phyloP scores from a whole-genome alignment of 2,329 filamentous ascomycete genomes.

The Thelonectria blattea region DNA sequence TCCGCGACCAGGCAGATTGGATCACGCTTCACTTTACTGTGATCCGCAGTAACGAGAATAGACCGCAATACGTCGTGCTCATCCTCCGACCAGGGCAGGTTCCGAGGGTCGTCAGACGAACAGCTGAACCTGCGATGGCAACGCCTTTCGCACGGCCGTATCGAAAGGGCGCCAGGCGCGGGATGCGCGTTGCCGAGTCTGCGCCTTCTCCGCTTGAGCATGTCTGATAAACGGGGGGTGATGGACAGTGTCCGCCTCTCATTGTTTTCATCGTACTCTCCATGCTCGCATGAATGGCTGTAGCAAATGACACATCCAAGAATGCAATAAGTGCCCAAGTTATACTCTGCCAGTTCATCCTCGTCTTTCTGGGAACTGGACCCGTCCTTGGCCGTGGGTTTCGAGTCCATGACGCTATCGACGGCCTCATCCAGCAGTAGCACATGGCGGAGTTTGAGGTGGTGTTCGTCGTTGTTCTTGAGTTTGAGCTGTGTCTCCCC shows the following conservation, averaged over 20 bases:
- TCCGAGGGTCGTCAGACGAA: slow-evolving; percentile 7
- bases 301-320: slow-evolving; percentile 65
- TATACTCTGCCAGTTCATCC: slow-evolving; percentile 52
- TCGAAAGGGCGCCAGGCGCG: slow-evolving; percentile 25
- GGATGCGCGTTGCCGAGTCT: slow-evolving; percentile 7
- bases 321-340: slow-evolving; percentile 60
- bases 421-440: slow-evolving; percentile 60
- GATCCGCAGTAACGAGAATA: slow-evolving; percentile 50
- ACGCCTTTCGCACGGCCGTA: slow-evolving; percentile 45
- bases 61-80: slow-evolving; percentile 56
- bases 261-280: slow-evolving; percentile 61
- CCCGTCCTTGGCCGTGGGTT: slow-evolving; percentile 57
- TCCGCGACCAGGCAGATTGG: slow-evolving; percentile 58
- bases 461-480: slow-evolving; percentile 41
- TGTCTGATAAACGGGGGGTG: slow-evolving; percentile 43
- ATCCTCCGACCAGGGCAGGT: slow-evolving; percentile 53
- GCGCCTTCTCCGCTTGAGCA: slow-evolving; percentile 38
- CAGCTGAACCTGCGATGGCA: slow-evolving; percentile 48
- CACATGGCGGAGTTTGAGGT: slow-evolving; percentile 57
- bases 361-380: slow-evolving; percentile 43
- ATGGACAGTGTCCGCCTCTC: slow-evolving; percentile 61
- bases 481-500: slow-evolving; percentile 1
- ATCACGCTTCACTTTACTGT: slow-evolving; percentile 48
- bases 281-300: slow-evolving; percentile 66
- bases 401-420: slow-evolving; percentile 60